Conservation (phyloP, 2,329 filamentous ascomycete species). For the Chaetomiaceae sp. region DNA sequence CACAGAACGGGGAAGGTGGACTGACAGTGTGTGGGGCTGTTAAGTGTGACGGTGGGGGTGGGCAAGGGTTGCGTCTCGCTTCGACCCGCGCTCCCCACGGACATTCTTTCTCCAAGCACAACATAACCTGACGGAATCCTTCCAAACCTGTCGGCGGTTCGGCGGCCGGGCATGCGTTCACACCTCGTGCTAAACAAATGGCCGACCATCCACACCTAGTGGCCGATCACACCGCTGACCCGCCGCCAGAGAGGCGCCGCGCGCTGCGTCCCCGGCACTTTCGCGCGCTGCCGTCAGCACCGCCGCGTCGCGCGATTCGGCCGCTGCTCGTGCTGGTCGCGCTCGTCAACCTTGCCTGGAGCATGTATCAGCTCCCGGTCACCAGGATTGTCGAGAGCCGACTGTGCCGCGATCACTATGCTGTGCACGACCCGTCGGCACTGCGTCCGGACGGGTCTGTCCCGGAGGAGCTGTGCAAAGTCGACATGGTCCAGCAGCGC, state of each 20-base stretch:
- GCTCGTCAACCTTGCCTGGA: constrained; percentile 42
- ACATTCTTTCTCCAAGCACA: no score
- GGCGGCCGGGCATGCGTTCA: background rate
- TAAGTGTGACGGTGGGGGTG: no score
- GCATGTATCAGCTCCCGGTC: constrained; percentile 42
- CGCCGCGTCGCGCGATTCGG: constrained; percentile 12
- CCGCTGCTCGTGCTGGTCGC: constrained; percentile 36
- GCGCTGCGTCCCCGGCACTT: background rate
- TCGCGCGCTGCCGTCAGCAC: background rate
- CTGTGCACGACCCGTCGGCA: constrained; percentile 32
- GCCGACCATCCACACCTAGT: background rate
- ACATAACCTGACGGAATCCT: no score
- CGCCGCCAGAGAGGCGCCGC: background rate
- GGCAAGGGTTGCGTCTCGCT: no score
- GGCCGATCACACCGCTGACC: background rate
- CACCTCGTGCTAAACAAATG: background rate
- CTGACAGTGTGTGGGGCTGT: no score
- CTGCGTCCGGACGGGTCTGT: constrained; percentile 35
- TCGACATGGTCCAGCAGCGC: constrained; percentile 43
- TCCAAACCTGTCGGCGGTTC: no score
- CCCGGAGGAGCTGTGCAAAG: constrained; percentile 48
- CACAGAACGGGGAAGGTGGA: no score
- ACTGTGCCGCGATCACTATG: constrained; percentile 47
- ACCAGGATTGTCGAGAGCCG: constrained; percentile 42
- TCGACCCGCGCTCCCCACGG: no score